A percentile compares a stretch with the other conserved stretches of the same genome.
phyloP scores from a whole-genome alignment of 73 alveolate genomes.

The Tetrahymena malaccensis region DNA sequence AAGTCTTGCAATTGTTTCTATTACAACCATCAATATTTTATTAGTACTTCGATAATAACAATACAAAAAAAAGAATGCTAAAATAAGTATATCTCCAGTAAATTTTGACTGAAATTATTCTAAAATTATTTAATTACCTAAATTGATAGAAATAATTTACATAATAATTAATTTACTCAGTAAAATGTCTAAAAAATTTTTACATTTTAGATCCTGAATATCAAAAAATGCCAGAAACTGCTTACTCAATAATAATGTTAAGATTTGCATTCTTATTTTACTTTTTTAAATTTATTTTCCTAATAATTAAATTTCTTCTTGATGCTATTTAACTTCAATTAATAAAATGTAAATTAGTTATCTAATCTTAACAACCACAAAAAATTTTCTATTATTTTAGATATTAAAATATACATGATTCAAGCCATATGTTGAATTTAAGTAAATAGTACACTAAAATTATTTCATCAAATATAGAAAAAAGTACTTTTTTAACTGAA shows the following conservation, averaged over 20 bases:
- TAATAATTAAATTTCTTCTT: neutral
- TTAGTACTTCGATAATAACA: neutral
- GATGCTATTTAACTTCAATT: too few relatives aligned
- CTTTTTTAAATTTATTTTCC: neutral
- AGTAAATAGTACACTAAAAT: too few relatives aligned
- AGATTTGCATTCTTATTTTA: neutral
- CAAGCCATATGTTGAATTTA: too few relatives aligned
- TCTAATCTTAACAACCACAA: neutral
- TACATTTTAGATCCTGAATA: too few relatives aligned
- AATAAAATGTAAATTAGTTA: neutral
- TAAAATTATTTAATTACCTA: too few relatives aligned
- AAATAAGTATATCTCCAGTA: neutral
- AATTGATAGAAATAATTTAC: too few relatives aligned
- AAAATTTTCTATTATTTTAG: too few relatives aligned
- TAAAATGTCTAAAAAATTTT: too few relatives aligned
- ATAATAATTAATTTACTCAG: too few relatives aligned
- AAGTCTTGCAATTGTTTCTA: neutral
- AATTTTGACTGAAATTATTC: neutral
- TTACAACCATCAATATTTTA: neutral
- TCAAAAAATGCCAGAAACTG: neutral
- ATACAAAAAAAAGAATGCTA: neutral
- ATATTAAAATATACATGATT: too few relatives aligned
- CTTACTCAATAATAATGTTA: neutral
- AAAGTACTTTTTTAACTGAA: too few relatives aligned
- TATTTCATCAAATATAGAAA: too few relatives aligned